Conservation (phyloP, 2,329 filamentous ascomycete genomes). For the Fusarium sp. region DNA sequence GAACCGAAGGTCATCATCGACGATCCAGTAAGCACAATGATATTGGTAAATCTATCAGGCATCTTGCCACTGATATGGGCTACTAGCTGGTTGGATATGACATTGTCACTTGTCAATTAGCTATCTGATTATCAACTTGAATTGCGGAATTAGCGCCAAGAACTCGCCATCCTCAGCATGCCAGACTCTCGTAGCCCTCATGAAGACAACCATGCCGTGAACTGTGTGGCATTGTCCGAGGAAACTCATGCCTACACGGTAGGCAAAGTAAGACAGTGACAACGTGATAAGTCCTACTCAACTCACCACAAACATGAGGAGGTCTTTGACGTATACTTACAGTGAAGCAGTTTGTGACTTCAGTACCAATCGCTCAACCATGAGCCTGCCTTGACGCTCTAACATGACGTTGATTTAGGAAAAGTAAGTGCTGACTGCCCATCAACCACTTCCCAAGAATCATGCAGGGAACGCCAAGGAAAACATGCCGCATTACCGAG, state of each 20-base stretch:
- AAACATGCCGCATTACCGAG: conserved; percentile 39
- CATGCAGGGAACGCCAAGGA: background rate
- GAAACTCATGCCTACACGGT: too few species aligned
- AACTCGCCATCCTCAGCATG: background rate
- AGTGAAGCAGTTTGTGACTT: background rate
- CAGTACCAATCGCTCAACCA: background rate
- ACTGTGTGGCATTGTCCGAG: background rate
- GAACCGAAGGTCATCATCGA: background rate
- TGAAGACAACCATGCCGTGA: background rate
- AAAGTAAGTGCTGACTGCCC: background rate
- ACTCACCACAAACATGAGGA: background rate
- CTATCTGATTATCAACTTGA: background rate
- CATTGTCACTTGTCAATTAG: background rate
- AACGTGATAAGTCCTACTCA: background rate
- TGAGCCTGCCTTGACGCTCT: background rate
- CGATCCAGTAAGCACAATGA: background rate
- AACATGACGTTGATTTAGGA: background rate
- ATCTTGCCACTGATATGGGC: background rate
- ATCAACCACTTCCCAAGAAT: background rate
- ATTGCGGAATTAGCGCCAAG: background rate
- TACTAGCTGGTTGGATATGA: background rate
- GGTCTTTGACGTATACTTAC: background rate
- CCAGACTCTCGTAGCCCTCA: background rate
- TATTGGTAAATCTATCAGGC: background rate
- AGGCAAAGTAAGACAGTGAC: background rate